Evolutionary conservation across 768 basidiomycete genomes (phyloP).

Genomic region (Naematelia encephala): DNA sequence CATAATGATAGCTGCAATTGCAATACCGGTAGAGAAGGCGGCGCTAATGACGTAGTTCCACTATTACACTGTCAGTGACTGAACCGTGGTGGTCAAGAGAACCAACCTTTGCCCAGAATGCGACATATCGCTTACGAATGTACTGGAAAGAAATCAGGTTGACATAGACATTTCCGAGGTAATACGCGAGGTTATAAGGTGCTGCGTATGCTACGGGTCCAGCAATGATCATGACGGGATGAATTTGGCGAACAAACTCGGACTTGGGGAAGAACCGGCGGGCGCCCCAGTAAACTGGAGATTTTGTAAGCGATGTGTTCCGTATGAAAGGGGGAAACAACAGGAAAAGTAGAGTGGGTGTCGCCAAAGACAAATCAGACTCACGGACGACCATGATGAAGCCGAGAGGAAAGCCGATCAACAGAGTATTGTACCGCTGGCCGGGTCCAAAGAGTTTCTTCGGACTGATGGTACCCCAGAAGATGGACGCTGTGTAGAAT

Average conservation of each 20-base stretch:
- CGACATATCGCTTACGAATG: slow-evolving; percentile 36
- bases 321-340: too few species aligned
- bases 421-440: slow-evolving; percentile 55
- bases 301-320: not conserved
- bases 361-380: too few species aligned
- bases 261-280: slow-evolving; percentile 2
- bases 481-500: slow-evolving; percentile 51
- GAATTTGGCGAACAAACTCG: slow-evolving; percentile 6
- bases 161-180: slow-evolving; percentile 19
- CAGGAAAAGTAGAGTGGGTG: too few species aligned
- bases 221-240: slow-evolving; percentile 6
- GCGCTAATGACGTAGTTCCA: slow-evolving; percentile 43
- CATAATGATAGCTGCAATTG: slow-evolving; percentile 47
- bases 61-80: not conserved
- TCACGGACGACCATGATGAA: slow-evolving; percentile 63
- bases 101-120: slow-evolving; percentile 24
- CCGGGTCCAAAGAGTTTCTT: slow-evolving; percentile 48
- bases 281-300: not conserved
- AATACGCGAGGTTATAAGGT: slow-evolving; percentile 27
- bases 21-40: slow-evolving; percentile 47
- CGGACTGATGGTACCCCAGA: slow-evolving; percentile 51
- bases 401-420: slow-evolving; percentile 73
- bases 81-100: not conserved
- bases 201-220: slow-evolving; percentile 2
- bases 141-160: slow-evolving; percentile 22